Percentiles rank a stretch among this genome's conserved stretches.
These are phyloP conservation scores for Backusella parvicylindrica DNA, from an alignment of 192 early-diverging fungal genomes.

Conservation along the genomic window DNA sequence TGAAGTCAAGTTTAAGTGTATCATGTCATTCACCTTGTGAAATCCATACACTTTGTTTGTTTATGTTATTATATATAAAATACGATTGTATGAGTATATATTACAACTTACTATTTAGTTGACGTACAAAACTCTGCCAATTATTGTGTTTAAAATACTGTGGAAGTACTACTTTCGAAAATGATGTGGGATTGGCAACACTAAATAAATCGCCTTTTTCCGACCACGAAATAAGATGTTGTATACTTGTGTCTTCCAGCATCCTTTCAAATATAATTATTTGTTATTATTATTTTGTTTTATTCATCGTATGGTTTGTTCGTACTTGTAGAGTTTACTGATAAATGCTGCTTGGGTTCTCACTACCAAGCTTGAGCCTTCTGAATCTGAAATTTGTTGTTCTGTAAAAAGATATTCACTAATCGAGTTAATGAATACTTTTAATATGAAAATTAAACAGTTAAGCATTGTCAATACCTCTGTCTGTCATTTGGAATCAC, in stretches of 20 bases:
- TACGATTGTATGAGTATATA: not conserved
- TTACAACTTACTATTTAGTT: constrained; percentile 19
- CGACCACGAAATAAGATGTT: constrained; percentile 16
- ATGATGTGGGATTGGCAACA: constrained; percentile 13
- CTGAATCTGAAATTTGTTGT: not conserved
- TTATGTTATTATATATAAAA: not conserved
- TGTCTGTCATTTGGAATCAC: constrained; percentile 3
- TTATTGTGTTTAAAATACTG: constrained; percentile 26
- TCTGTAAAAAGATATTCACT: not conserved
- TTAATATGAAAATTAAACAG: not conserved
- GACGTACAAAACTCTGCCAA: constrained; percentile 26
- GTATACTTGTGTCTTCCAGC: constrained; percentile 12
- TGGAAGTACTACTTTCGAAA: constrained; percentile 15
- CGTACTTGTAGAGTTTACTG: constrained; percentile 11
- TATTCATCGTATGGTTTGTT: not conserved
- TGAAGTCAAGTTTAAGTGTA: not conserved
- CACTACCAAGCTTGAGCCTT: not conserved
- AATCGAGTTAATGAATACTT: not conserved
- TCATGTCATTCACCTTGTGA: constrained; percentile 22
- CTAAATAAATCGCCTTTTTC: constrained; percentile 18
- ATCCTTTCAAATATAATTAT: constrained; percentile 6
- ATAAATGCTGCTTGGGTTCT: constrained; percentile 10
- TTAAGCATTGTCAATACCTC: not conserved
- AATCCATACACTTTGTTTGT: constrained; percentile 18
- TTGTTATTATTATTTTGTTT: not conserved